phyloP scores from a whole-genome alignment of 371 early-diverging fungal genomes.

The Lichtheimia ramosa region DNA sequence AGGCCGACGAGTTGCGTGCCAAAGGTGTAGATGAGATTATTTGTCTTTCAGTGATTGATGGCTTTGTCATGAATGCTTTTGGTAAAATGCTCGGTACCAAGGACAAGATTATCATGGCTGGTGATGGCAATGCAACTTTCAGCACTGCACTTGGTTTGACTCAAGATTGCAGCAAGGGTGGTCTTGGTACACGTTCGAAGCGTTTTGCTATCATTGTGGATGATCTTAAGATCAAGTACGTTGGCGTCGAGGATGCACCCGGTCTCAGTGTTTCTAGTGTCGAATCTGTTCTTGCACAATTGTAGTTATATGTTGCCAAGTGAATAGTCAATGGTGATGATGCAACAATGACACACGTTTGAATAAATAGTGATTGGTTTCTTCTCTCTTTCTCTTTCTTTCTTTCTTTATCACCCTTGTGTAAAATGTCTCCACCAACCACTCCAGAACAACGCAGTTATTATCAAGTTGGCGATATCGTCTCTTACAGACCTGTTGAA shows the following conservation, averaged over 20 bases:
- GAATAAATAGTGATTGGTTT: no score
- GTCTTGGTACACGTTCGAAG: constrained; percentile 47
- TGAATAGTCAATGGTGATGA: no score
- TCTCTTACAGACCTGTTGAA: no score
- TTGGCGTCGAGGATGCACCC: constrained; percentile 66
- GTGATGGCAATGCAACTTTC: constrained; percentile 68
- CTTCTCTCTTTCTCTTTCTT: no score
- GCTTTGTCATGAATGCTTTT: constrained; percentile 79
- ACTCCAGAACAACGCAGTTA: no score
- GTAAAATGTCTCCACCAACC: no score
- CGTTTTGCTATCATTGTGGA: constrained; percentile 77
- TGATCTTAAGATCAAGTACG: constrained; percentile 67
- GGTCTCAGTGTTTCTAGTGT: constrained; percentile 36
- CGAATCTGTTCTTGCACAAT: constrained; percentile 30
- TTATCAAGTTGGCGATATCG: no score
- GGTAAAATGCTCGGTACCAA: constrained; percentile 61
- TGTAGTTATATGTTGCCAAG: constrained; percentile 8
- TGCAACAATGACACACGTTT: no score
- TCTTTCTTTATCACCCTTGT: no score
- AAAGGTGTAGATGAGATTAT: constrained; percentile 72
- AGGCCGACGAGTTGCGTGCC: constrained; percentile 54
- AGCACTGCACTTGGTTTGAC: constrained; percentile 64
- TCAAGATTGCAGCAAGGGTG: constrained; percentile 47
- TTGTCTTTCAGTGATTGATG: constrained; percentile 63
- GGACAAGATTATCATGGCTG: constrained; percentile 69